Conservation (phyloP, 805 yeast genomes). For the Blastobotrys attinorum region DNA sequence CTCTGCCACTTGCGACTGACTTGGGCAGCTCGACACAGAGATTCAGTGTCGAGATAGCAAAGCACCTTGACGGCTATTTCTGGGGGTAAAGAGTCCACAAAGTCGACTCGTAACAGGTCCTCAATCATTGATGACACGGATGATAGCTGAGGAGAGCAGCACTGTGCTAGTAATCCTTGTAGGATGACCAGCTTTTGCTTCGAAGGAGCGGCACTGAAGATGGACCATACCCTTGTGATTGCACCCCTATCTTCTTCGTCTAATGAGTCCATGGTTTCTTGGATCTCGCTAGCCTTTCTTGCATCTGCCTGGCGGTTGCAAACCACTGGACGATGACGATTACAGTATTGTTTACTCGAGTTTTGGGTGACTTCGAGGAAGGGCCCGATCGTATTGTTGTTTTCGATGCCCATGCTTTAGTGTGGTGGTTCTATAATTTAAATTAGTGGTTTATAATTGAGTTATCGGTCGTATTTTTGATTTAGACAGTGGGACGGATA, state of each 20-base stretch:
- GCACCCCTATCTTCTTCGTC: slow-evolving; percentile 61
- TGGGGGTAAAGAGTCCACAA: slow-evolving; percentile 73
- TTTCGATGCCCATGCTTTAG: too few species aligned
- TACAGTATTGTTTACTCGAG: slow-evolving; percentile 49
- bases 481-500: too few species aligned
- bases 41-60: slow-evolving; percentile 84
- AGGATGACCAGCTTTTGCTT: slow-evolving; percentile 67
- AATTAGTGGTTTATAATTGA: too few species aligned
- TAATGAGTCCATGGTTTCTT: slow-evolving; percentile 38
- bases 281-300: slow-evolving; percentile 55
- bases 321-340: slow-evolving; percentile 84
- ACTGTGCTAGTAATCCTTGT: slow-evolving; percentile 76
- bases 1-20: slow-evolving; percentile 82
- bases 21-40: slow-evolving; percentile 90
- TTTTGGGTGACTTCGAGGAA: neutral
- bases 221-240: slow-evolving; percentile 75
- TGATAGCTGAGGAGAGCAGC: slow-evolving; percentile 95
- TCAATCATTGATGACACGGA: slow-evolving; percentile 73
- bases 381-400: slow-evolving; percentile 2
- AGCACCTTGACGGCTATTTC: slow-evolving; percentile 80
- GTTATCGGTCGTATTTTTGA: too few species aligned
- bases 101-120: slow-evolving; percentile 78
- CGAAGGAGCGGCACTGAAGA: slow-evolving; percentile 66
- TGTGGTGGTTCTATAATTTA: too few species aligned
- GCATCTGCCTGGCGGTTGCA: slow-evolving; percentile 65